Percentiles rank a stretch among this genome's conserved stretches.
Evolutionary conservation across 2,329 filamentous ascomycete species (phyloP).

Genomic region (Sporothrix curviconia): DNA sequence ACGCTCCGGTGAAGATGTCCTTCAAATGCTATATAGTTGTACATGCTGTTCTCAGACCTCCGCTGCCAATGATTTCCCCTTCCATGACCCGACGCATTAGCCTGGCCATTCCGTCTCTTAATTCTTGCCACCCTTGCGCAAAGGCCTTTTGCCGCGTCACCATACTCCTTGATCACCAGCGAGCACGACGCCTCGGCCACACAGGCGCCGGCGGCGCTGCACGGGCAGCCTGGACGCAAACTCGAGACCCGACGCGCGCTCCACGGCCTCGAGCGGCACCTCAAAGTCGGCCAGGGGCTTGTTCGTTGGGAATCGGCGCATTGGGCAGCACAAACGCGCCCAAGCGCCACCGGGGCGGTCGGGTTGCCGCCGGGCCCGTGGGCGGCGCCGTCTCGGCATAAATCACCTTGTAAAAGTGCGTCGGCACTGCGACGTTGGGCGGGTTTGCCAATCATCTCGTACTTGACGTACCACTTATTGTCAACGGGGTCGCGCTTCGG

Average conservation of each 20-base stretch:
- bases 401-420: constrained; percentile 99
- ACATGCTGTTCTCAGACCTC: neutral
- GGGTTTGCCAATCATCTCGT: constrained; percentile 94
- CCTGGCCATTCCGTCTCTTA: too few species aligned
- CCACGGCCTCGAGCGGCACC: constrained; percentile 86
- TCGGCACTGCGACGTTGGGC: constrained; percentile 90
- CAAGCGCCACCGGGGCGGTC: constrained; percentile 68
- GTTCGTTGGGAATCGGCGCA: constrained; percentile 74
- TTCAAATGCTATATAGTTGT: neutral
- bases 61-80: too few species aligned
- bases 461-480: constrained; percentile 90
- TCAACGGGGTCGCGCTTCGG: constrained; percentile 74
- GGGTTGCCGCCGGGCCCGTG: constrained; percentile 51
- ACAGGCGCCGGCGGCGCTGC: constrained; percentile 69
- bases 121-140: constrained; percentile 35
- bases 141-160: constrained; percentile 52
- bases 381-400: constrained; percentile 77
- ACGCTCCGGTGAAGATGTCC: neutral
- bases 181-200: constrained; percentile 80
- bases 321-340: constrained; percentile 96
- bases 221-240: constrained; percentile 76
- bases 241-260: constrained; percentile 85
- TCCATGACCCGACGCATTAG: too few species aligned
- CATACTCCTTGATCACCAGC: constrained; percentile 74
- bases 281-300: constrained; percentile 90